Percentiles rank a stretch among this genome's conserved stretches.
phyloP scores from a whole-genome alignment of 176 grass and related monocot genomes.

The Panicum miliaceum region DNA sequence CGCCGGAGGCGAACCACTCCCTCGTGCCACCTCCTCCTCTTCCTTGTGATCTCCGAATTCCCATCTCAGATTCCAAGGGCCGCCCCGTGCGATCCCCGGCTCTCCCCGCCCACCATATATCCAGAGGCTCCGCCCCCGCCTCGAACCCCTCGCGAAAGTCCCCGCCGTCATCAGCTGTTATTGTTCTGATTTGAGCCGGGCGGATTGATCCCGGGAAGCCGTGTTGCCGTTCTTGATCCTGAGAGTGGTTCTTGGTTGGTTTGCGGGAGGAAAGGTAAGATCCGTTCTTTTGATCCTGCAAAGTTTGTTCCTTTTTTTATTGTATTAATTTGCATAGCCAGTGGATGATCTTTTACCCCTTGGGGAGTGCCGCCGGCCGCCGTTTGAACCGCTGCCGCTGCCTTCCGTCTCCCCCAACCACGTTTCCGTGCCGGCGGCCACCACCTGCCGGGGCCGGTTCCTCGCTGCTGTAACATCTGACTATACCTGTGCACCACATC shows the following conservation, averaged over 20 bases:
- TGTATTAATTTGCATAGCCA: not conserved
- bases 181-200: conserved; percentile 24
- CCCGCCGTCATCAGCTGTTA: not conserved
- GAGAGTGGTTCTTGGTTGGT: not conserved
- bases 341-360: not conserved
- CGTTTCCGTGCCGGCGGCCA: not conserved
- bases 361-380: not conserved
- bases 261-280: conserved; percentile 47
- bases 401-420: not conserved
- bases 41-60: conserved; percentile 52
- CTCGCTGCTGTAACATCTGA: not conserved
- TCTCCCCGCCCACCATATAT: conserved; percentile 35
- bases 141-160: conserved; percentile 30
- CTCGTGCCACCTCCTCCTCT: not conserved
- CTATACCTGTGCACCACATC: not conserved
- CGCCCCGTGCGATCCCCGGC: conserved; percentile 28
- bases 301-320: not conserved
- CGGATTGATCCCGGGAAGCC: conserved; percentile 8
- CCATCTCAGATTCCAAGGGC: conserved; percentile 48
- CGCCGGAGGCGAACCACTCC: conserved; percentile 23
- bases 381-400: not conserved
- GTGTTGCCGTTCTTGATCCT: not conserved
- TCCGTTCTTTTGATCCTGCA: conserved; percentile 40
- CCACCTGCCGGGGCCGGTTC: not conserved
- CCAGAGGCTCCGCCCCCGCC: not conserved